These are phyloP conservation scores for Rhazya stricta DNA, from an alignment of 257 asterid genomes.

Conservation along the genomic window DNA sequence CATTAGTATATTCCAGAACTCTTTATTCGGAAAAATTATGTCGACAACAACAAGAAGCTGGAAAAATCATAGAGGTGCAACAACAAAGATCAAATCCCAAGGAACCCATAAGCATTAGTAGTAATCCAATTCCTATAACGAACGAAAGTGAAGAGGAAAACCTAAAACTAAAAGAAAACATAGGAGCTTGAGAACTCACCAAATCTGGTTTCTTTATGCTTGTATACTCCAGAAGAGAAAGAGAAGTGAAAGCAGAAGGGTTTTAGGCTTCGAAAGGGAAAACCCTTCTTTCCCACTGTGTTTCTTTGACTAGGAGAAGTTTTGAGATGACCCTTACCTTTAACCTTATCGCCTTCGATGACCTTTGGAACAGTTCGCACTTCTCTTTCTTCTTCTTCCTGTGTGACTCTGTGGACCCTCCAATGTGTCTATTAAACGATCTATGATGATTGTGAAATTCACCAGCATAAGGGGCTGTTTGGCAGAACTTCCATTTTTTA, in stretches of 20 bases:
- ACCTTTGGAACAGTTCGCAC: background rate
- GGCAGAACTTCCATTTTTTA: too few species aligned
- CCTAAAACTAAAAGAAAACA: background rate
- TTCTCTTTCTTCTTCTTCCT: background rate
- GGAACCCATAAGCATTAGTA: background rate
- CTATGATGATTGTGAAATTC: background rate
- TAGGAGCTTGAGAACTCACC: background rate
- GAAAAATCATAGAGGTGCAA: background rate
- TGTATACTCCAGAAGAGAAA: background rate
- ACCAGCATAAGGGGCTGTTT: background rate
- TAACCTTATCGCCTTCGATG: constrained; percentile 17
- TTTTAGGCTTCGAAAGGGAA: constrained; percentile 3
- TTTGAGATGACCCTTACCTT: background rate
- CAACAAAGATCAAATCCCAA: background rate
- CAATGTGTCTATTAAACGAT: background rate
- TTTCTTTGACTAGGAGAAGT: background rate
- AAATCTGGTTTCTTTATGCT: background rate
- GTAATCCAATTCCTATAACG: background rate
- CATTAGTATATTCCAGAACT: background rate
- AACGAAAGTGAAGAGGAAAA: background rate
- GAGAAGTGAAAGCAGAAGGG: background rate
- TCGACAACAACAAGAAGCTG: background rate
- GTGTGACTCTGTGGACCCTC: background rate
- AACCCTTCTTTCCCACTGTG: background rate
- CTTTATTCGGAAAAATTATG: background rate